Evolutionary conservation across 129 eudicot genomes (phyloP), one percentile per base, ranked within the genome.

Genomic region (Arctium lappa): DNA sequence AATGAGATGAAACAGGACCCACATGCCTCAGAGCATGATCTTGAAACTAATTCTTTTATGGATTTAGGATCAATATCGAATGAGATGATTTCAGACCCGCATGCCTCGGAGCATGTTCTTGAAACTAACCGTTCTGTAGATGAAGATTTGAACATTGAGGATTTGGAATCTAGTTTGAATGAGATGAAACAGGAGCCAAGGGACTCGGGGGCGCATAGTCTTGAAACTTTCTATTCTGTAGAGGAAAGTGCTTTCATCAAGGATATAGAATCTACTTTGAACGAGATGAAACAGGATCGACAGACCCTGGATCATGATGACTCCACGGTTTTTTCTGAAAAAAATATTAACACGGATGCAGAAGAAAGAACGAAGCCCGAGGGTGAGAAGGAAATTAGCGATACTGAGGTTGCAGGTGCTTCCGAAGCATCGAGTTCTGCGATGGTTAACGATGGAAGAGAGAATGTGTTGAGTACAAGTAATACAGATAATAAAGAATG

Each of bases 51-150:
- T 12, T 1, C 48, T 77, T 60, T 46, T 34, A 31, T 38, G 4
- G 84, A 77, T 16, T 42, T 68, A 78, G 80, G 48, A 70, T 79
- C 87, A 56, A 72, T 80, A 82, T 69, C 75, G 31, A 63, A 72
- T 66, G 88, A 83, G 63, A 78, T 75, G 5, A 80, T 66, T 46
- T 74, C 53, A 50, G 77, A 80, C 74, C 78, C 75, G 56, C 85
- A 83, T 44, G 71, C 71, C 62, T 77, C 68, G 78, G 65, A 77
- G 46, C 79, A 79, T 68, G 66, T 73, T 77, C 68, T 78, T 85
- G 84, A 82, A 85, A 76, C 84, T 4, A 69, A 79, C 82, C 60
- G 27, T 84, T 84, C 83, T 22, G 87, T 65, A 33, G 87, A 84
- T 18, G 83, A 84, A 27, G 80, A 72, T 40, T 78, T 74, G 37